Percentiles rank a stretch among this genome's conserved stretches.
These are phyloP conservation scores for Caulochytrium protostelioides DNA, from an alignment of 371 early-diverging fungal genomes.

Conservation along the genomic window DNA sequence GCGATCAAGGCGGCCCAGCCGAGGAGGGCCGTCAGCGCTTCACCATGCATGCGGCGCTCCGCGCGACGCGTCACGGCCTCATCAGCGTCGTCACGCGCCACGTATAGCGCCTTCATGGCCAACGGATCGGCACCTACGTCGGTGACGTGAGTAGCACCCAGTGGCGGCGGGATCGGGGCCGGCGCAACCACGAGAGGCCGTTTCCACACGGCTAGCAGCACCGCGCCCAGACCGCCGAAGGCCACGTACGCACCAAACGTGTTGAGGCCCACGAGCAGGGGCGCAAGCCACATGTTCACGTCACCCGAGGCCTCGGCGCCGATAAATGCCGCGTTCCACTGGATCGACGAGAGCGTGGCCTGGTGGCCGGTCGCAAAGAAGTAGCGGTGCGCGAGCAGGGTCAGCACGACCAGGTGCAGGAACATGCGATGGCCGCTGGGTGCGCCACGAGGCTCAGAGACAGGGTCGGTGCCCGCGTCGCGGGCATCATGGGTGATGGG, in stretches of 20 bases:
- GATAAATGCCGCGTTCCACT: conserved; percentile 69
- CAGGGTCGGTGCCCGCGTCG: conserved; percentile 5
- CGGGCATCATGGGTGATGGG: conserved; percentile 3
- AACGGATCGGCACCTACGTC: too few species aligned
- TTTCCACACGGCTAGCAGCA: conserved; percentile 13
- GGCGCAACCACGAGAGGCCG: conserved; percentile 4
- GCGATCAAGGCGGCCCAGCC: conserved; percentile 11
- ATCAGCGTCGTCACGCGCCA: background rate
- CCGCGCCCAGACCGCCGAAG: conserved; percentile 8
- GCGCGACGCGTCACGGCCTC: conserved; percentile 5
- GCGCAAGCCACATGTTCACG: conserved; percentile 44
- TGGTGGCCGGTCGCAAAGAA: conserved; percentile 86
- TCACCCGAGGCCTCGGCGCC: conserved; percentile 47
- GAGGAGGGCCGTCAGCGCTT: conserved; percentile 20
- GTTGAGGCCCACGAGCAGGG: conserved; percentile 48
- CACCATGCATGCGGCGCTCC: too few species aligned
- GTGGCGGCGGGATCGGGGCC: background rate
- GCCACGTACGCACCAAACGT: conserved; percentile 50
- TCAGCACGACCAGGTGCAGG: conserved; percentile 7
- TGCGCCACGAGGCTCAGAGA: conserved; percentile 4
- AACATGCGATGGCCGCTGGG: conserved; percentile 8
- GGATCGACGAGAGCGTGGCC: conserved; percentile 60
- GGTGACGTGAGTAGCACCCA: background rate
- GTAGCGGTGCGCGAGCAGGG: conserved; percentile 36
- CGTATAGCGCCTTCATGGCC: background rate